Base-by-base conservation (phyloP, 192 early-diverging fungal species). In the Geosiphon pyriformis region DNA sequence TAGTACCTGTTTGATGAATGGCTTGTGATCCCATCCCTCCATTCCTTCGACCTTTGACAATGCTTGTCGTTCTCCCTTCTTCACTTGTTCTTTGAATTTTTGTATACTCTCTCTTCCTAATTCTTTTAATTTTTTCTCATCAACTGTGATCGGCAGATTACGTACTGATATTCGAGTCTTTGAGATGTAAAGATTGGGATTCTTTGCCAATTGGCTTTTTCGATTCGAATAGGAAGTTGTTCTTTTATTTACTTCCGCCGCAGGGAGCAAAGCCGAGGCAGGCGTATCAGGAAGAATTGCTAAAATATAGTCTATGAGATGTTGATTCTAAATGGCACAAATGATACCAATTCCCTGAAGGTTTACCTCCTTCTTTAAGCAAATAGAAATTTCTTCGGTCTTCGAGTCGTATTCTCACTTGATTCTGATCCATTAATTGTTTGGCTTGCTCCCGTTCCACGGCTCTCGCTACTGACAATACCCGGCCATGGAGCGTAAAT, bases 381-480 rank as follows among this genome's bases (percentile, higher is more conserved):
- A 98, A 74, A 69, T 96, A 98, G 31, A 92, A 55, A 70, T 89
- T 90, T 32, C 95, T 90, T 56, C 84, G 82, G 75, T 98, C 95
- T 55, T 87, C 84, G 54, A 84, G 85, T 54, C 83, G 81, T 60
- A 80, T 75, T 53, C 78, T 75, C 12, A 81, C 80, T 37, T 84
- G 64, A 54, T 87, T 80, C 47, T 69, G 78, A 12, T 82, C 79
- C 25, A 83, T 78, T 18, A 96, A 76, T 37, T 82, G 71, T 15
- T 73, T 69, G 4, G 94, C 94, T 18, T 87, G 79, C 4, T 75
- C 75, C 54, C 87, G 83, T 42, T 91, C 84, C 0, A 98, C 92
- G 1, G 92, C 92, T 52, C 82, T 76, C 25, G 83, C 83, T 15
- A 98, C 80, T 68, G 90, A 88, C 23, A 98, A 71, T 50, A 93